phyloP scores from a whole-genome alignment of 345 rosid genomes.

The Noccaea caerulescens region DNA sequence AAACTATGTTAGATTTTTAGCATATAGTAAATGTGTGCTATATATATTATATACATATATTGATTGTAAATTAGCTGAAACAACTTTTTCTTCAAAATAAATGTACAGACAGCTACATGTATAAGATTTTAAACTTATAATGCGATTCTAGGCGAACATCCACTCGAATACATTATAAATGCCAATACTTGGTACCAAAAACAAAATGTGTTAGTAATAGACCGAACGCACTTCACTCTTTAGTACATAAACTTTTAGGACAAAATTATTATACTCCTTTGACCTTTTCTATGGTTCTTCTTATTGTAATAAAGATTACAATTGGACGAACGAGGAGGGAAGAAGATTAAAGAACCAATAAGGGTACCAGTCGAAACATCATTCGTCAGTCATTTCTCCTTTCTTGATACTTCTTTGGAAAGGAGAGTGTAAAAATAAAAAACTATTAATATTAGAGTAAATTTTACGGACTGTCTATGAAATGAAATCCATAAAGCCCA shows the following conservation, averaged over 20 bases:
- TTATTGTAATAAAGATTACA: conserved; percentile 3
- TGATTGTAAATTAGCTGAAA: too few species aligned
- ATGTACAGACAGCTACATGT: not conserved
- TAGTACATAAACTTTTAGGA: not conserved
- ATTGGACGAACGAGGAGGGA: conserved; percentile 26
- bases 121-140: not conserved
- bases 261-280: conserved; percentile 16
- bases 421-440: conserved; percentile 1
- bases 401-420: conserved; percentile 39
- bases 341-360: conserved; percentile 34
- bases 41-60: too few species aligned
- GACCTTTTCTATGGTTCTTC: conserved; percentile 26
- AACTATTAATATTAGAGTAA: not conserved
- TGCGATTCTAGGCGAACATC: conserved; percentile 9
- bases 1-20: too few species aligned
- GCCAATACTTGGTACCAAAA: conserved; percentile 21
- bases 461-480: too few species aligned
- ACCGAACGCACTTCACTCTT: conserved; percentile 40
- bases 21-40: too few species aligned
- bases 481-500: too few species aligned
- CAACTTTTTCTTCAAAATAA: not conserved
- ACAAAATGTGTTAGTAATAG: conserved; percentile 23
- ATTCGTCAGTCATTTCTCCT: conserved; percentile 35
- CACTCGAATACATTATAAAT: conserved; percentile 13
- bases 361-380: conserved; percentile 25